phyloP scores from a whole-genome alignment of 805 yeast species.

The Ogataea nitratoaversa region DNA sequence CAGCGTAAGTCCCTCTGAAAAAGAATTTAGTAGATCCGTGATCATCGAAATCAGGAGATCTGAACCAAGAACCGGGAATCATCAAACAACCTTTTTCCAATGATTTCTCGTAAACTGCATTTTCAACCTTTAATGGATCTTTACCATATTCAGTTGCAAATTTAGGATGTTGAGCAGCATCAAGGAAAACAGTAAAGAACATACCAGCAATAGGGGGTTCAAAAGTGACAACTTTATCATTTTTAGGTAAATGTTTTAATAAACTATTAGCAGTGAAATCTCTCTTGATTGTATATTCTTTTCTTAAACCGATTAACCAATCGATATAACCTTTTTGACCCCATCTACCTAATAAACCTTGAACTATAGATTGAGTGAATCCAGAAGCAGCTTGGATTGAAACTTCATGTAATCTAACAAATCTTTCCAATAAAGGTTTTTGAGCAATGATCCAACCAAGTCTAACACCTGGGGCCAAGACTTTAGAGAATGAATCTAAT shows the following conservation, averaged over 20 bases:
- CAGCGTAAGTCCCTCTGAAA: conserved; percentile 88
- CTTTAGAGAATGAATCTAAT: conserved; percentile 87
- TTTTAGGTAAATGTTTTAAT: conserved; percentile 50
- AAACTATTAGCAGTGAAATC: conserved; percentile 81
- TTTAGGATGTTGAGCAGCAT: conserved; percentile 77
- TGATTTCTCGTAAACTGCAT: conserved; percentile 56
- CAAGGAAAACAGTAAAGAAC: conserved; percentile 74
- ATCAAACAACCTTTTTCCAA: conserved; percentile 60
- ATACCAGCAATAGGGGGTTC: conserved; percentile 79
- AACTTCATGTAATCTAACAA: conserved; percentile 72
- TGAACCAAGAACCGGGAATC: conserved; percentile 85
- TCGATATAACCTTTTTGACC: conserved; percentile 85
- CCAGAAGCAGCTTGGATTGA: conserved; percentile 80
- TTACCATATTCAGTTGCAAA: conserved; percentile 49
- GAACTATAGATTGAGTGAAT: conserved; percentile 64
- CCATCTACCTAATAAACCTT: conserved; percentile 77
- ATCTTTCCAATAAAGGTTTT: conserved; percentile 56
- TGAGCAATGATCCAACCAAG: conserved; percentile 88
- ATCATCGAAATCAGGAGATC: conserved; percentile 46
- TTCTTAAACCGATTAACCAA: conserved; percentile 81
- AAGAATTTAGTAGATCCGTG: conserved; percentile 48
- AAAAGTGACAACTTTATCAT: conserved; percentile 35
- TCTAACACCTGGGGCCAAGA: conserved; percentile 87
- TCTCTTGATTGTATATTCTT: conserved; percentile 82
- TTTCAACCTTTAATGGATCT: conserved; percentile 65